These are phyloP conservation scores for Macrolepiota dolichaula DNA, from an alignment of 768 basidiomycete species.

Conservation along the genomic window DNA sequence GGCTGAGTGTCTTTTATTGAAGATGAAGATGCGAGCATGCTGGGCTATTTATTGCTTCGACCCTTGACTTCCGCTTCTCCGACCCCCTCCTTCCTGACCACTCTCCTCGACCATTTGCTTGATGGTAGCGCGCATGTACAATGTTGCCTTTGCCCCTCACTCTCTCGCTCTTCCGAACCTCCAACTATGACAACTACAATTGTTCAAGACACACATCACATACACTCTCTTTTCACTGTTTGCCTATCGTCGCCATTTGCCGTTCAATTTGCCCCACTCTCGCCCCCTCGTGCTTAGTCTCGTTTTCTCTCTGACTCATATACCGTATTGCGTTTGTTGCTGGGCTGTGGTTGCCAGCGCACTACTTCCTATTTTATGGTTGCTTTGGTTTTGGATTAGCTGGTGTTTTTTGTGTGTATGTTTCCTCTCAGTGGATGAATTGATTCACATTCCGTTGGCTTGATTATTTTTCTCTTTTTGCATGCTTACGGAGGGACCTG, in stretches of 20 bases:
- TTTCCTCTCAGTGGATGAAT: background rate
- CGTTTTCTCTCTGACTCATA: background rate
- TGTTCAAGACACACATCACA: background rate
- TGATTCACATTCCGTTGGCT: background rate
- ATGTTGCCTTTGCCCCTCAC: background rate
- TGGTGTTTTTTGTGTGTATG: background rate
- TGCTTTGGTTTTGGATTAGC: background rate
- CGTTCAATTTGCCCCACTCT: slow-evolving; percentile 1
- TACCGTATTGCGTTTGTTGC: background rate
- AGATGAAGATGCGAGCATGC: too few species aligned
- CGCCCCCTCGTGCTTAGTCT: background rate
- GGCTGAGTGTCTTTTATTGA: too few species aligned
- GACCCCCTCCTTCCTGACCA: background rate
- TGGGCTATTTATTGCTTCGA: too few species aligned
- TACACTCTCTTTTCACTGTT: background rate
- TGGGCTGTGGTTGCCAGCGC: background rate
- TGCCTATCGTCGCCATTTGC: background rate
- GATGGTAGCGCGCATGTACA: background rate
- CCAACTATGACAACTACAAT: background rate
- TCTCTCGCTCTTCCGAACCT: background rate
- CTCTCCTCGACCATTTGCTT: background rate
- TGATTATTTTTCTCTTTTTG: background rate
- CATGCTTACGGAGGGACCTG: background rate
- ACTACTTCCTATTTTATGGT: background rate
- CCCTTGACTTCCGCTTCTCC: too few species aligned